Evolutionary conservation across 257 asterid genomes (phyloP).

Genomic region (Lithospermum erythrorhizon): DNA sequence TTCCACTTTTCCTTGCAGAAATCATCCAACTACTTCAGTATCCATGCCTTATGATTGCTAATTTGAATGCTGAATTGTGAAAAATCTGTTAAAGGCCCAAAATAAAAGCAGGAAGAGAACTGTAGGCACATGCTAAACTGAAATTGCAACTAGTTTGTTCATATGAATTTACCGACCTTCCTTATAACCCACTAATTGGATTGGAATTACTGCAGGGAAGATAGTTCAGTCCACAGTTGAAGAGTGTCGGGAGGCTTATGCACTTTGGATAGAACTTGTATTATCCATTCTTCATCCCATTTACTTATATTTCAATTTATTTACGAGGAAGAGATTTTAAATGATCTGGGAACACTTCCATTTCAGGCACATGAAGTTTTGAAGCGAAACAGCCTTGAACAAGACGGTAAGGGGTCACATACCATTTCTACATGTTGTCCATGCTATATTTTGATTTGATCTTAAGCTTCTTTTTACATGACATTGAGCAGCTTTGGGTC

Average conservation of each 20-base stretch:
- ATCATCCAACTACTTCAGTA: no score
- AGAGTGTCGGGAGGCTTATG: constrained; percentile 82
- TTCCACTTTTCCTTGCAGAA: no score
- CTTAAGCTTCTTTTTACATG: background rate
- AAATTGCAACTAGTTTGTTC: background rate
- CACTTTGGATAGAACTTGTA: constrained; percentile 73
- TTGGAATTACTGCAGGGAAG: constrained; percentile 64
- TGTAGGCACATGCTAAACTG: no score
- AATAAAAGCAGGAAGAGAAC: no score
- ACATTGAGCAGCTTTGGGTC: constrained; percentile 15
- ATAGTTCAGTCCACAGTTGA: constrained; percentile 89
- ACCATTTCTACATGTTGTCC: background rate
- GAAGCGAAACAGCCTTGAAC: constrained; percentile 68
- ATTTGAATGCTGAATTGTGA: no score
- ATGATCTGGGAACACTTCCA: constrained; percentile 12
- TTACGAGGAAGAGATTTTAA: constrained; percentile 1
- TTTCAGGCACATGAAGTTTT: constrained; percentile 78
- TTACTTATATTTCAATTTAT: constrained; percentile 7
- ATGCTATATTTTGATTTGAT: background rate
- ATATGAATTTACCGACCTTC: background rate
- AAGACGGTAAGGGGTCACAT: constrained; percentile 40
- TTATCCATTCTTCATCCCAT: constrained; percentile 9
- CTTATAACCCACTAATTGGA: constrained; percentile 13
- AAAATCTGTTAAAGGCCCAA: no score
- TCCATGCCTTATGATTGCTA: no score